phyloP scores from a whole-genome alignment of 805 yeast genomes.

The Sugiyamaella smithiae region DNA sequence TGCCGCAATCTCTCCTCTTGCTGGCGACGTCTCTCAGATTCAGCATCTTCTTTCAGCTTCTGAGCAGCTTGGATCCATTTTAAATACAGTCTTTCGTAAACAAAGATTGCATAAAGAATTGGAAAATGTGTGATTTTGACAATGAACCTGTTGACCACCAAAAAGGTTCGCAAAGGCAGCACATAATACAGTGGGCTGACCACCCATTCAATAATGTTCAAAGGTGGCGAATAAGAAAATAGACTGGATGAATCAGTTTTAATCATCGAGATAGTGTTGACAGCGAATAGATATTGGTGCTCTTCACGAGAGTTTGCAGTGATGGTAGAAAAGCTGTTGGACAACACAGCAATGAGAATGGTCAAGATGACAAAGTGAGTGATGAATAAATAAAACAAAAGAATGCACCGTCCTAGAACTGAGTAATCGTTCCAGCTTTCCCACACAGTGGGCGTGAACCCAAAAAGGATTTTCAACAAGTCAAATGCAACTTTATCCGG shows the following conservation, averaged over 20 bases:
- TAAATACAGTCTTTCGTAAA: slow-evolving; percentile 32
- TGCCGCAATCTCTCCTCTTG: slow-evolving; percentile 15
- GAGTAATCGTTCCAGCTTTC: slow-evolving; percentile 50
- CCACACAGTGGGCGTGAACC: slow-evolving; percentile 62
- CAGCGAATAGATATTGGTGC: slow-evolving; percentile 37
- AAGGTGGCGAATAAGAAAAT: slow-evolving; percentile 38
- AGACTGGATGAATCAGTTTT: slow-evolving; percentile 37
- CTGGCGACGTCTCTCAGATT: slow-evolving; percentile 6
- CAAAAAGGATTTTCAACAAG: slow-evolving; percentile 51
- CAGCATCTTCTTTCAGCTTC: slow-evolving; percentile 12
- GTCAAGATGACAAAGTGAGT: slow-evolving; percentile 55
- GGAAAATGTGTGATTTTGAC: slow-evolving; percentile 40
- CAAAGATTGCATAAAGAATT: slow-evolving; percentile 33
- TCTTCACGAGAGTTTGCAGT: slow-evolving; percentile 38
- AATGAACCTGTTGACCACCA: slow-evolving; percentile 33
- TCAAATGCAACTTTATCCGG: slow-evolving; percentile 48
- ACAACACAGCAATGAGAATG: slow-evolving; percentile 52
- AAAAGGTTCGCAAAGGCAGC: slow-evolving; percentile 32
- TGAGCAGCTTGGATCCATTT: slow-evolving; percentile 15
- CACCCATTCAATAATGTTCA: slow-evolving; percentile 34
- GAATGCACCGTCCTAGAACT: slow-evolving; percentile 45
- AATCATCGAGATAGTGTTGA: slow-evolving; percentile 38
- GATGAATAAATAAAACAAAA: slow-evolving; percentile 50
- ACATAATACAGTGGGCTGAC: slow-evolving; percentile 33
- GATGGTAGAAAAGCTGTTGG: slow-evolving; percentile 37